Evolutionary conservation across 306 rosid genomes (phyloP).

Genomic region (Vigna nakashimae): DNA sequence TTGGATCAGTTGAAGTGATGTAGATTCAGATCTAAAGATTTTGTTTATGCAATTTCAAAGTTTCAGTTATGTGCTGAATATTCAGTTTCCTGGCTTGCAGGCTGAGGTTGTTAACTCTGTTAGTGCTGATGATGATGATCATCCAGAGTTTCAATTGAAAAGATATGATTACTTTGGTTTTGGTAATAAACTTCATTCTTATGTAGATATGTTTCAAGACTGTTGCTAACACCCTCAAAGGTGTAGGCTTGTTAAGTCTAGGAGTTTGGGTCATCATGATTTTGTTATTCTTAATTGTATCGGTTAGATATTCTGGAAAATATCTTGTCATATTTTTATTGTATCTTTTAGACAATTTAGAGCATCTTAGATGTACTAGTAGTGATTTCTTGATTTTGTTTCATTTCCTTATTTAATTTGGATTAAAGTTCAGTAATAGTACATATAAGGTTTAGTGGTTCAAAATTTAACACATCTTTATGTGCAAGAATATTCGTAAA

Average conservation of each 20-base stretch:
- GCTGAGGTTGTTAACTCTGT: conserved; percentile 75
- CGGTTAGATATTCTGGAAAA: conserved; percentile 4
- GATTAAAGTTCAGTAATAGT: neutral
- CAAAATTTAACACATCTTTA: neutral
- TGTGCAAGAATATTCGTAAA: neutral
- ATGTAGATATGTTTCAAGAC: conserved; percentile 29
- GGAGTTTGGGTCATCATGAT: conserved; percentile 26
- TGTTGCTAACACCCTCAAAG: conserved; percentile 12
- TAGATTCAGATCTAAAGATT: neutral
- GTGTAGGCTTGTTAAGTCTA: conserved; percentile 16
- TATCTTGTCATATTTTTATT: neutral
- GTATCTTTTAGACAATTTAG: neutral
- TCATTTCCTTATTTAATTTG: neutral
- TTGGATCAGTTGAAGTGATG: conserved; percentile 15
- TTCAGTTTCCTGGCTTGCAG: conserved; percentile 59
- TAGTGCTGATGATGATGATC: conserved; percentile 60
- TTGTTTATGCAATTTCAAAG: conserved; percentile 14
- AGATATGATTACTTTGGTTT: conserved; percentile 88
- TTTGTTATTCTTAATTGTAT: conserved; percentile 16
- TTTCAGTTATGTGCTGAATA: conserved; percentile 22
- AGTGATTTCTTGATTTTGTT: neutral
- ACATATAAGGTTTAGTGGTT: neutral
- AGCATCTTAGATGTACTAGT: neutral
- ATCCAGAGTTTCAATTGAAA: conserved; percentile 74
- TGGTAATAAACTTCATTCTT: conserved; percentile 53